Conservation (phyloP, 2,329 filamentous ascomycete species). For the Biscogniauxia sp. region DNA sequence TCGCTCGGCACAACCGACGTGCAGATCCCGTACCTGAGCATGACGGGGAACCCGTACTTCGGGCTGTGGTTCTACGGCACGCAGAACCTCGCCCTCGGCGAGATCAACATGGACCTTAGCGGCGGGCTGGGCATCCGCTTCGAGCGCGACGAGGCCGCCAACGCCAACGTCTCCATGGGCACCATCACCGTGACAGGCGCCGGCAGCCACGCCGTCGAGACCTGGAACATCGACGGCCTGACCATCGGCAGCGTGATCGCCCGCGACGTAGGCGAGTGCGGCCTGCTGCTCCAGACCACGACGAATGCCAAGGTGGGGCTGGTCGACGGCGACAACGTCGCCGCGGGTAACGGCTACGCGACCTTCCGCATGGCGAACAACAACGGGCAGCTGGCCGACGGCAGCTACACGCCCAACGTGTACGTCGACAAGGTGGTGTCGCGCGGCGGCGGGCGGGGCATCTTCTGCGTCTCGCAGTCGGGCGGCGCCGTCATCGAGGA, state of each 20-base stretch:
- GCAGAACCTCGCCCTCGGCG: conserved; percentile 45
- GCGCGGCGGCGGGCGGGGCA: conserved; percentile 53
- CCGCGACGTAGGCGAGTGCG: conserved; percentile 53
- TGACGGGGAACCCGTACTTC: conserved; percentile 59
- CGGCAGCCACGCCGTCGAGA: conserved; percentile 56
- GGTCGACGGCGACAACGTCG: conserved; percentile 56
- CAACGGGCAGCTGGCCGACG: conserved; percentile 48
- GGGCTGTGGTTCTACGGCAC: conserved; percentile 55
- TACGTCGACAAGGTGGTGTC: conserved; percentile 52
- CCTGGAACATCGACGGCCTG: conserved; percentile 57
- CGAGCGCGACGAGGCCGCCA: conserved; percentile 52
- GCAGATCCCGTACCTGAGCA: conserved; percentile 53
- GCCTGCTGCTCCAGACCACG: conserved; percentile 53
- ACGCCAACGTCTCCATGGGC: conserved; percentile 53
- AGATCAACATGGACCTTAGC: conserved; percentile 54
- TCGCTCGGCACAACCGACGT: conserved; percentile 46
- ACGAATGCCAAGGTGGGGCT: conserved; percentile 51
- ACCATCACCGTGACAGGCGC: conserved; percentile 51
- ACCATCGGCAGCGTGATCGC: conserved; percentile 52
- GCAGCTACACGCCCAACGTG: conserved; percentile 51
- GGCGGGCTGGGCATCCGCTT: conserved; percentile 57
- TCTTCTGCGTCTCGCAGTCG: conserved; percentile 57
- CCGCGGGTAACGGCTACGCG: conserved; percentile 50
- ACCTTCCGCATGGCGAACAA: conserved; percentile 58
- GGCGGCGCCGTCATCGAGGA: conserved; percentile 49